Conservation (phyloP, 1,139 yeast genomes). For the Pichia sp. region DNA sequence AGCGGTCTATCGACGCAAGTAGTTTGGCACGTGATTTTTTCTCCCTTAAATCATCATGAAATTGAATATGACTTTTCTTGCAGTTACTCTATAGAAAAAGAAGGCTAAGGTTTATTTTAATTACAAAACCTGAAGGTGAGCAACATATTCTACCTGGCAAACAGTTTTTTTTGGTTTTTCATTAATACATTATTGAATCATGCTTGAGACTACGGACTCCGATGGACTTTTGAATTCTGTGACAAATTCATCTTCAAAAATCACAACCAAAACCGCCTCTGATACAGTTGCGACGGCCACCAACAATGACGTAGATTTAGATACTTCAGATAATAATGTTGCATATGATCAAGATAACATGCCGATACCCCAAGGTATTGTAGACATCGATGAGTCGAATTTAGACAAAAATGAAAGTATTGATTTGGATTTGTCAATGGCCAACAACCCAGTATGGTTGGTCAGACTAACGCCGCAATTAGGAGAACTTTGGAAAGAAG, state of each 20-base stretch:
- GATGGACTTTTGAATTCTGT: too few relatives aligned
- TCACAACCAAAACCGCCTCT: background rate
- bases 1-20: too few relatives aligned
- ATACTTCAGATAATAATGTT: constrained; percentile 7
- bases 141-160: too few relatives aligned
- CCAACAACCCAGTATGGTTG: constrained; percentile 76
- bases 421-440: constrained; percentile 48
- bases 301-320: background rate
- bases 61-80: too few relatives aligned
- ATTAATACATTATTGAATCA: too few relatives aligned
- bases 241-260: background rate
- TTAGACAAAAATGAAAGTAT: constrained; percentile 39
- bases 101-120: too few relatives aligned
- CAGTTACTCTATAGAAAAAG: too few relatives aligned
- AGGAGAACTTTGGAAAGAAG: constrained; percentile 73
- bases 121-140: too few relatives aligned
- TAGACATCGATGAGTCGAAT: constrained; percentile 24
- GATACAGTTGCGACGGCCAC: background rate
- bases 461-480: constrained; percentile 84
- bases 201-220: too few relatives aligned
- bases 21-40: too few relatives aligned
- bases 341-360: constrained; percentile 24
- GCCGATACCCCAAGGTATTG: constrained; percentile 27
- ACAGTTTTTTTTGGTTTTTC: too few relatives aligned
- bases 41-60: too few relatives aligned